Base-by-base conservation (phyloP, 1,284 basidiomycete species). In the Sporisorium exsertum region DNA sequence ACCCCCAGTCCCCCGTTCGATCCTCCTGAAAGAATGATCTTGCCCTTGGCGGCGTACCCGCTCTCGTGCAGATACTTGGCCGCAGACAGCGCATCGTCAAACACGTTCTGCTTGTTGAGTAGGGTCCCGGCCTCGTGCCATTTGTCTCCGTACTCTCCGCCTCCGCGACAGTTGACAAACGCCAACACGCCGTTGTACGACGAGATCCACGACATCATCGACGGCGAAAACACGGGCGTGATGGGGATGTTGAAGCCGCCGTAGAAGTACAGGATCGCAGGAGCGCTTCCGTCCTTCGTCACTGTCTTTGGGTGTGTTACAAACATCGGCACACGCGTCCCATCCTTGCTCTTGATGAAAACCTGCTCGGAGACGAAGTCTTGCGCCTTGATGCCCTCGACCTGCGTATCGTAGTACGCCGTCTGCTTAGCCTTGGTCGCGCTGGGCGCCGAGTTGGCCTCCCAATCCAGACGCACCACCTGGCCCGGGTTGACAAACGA, bases 301-400 rank as follows among this genome's bases (percentile, higher is more conserved):
- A 91, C 92, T 24, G 88, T 88, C 83, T 92, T 92, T 81, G 92
- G 92, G 55, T 90, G 89, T 32, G 94, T 92, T 64, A 95, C 89
- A 82, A 94, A 95, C 92, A 95, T 94, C 2, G 93, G 93, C 35
- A 95, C 88, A 55, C 88, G 89, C 2, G 93, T 94, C 0, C 93
- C 92, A 80, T 95, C 94, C 84, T 92, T 92, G 86, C 90, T 91
- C 87, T 84, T 62, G 68, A 83, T 79, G 35, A 82, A 78, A 61
- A 90, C 89, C 86, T 94, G 93, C 74, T 89, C 88, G 29, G 90
- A 88, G 10, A 90, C 87, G 81, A 94, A 95, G 60, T 94, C 92
- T 5, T 91, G 88, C 1, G 90, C 88, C 58, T 89, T 88, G 58
- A 95, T 87, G 1, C 92, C 92, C 9, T 88, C 88, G 13, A 94